Evolutionary conservation across 805 yeast genomes (phyloP).

Genomic region (Saturnispora sekii): DNA sequence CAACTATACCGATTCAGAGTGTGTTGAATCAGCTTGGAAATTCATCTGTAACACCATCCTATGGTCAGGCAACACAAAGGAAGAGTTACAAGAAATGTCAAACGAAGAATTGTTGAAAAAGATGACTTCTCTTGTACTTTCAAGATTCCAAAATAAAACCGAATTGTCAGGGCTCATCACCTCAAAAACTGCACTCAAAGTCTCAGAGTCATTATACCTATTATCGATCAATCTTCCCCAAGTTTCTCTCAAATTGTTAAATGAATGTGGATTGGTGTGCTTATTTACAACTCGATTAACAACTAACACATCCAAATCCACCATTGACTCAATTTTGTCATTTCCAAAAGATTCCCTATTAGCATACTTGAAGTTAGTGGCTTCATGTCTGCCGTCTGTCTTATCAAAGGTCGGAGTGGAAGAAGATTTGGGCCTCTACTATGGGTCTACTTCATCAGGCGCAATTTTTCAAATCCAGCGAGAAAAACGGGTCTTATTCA

Average conservation of each 20-base stretch:
- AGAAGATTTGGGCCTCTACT: conserved; percentile 24
- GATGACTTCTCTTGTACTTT: conserved; percentile 20
- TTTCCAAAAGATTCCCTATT: conserved; percentile 58
- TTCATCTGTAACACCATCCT: conserved; percentile 50
- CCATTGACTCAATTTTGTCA: conserved; percentile 66
- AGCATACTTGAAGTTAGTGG: conserved; percentile 45
- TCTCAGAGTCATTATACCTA: conserved; percentile 37
- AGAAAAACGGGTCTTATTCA: conserved; percentile 16
- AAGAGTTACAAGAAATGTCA: neutral
- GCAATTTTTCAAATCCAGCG: conserved; percentile 11
- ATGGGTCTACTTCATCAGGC: conserved; percentile 22
- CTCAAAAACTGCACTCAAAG: conserved; percentile 31
- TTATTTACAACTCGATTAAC: conserved; percentile 38
- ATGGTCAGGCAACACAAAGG: conserved; percentile 2
- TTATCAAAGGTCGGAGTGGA: conserved; percentile 6
- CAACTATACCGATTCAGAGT: conserved; percentile 46
- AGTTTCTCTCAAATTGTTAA: conserved; percentile 34
- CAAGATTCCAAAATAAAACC: conserved; percentile 17
- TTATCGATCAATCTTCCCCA: conserved; percentile 34
- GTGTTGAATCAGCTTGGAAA: conserved; percentile 56
- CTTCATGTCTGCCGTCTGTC: conserved; percentile 45
- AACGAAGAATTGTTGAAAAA: conserved; percentile 27
- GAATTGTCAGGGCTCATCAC: conserved; percentile 19
- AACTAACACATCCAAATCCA: neutral
- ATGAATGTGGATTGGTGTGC: conserved; percentile 38